A percentile compares a stretch with the other conserved stretches of the same genome.
Evolutionary conservation across 257 asterid species (phyloP).

Genomic region (Paraleonurus japonicus): DNA sequence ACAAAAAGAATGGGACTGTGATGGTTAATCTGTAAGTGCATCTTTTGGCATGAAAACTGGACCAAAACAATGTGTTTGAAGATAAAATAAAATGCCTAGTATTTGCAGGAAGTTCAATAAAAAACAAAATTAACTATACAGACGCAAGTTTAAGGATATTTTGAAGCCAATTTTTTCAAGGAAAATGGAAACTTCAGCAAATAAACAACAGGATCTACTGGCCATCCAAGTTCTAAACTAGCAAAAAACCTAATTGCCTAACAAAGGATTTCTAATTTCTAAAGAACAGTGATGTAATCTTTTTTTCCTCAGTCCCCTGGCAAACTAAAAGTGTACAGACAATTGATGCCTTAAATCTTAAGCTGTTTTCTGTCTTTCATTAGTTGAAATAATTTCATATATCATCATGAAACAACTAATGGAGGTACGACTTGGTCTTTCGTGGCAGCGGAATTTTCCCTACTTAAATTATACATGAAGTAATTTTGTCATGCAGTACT

Average conservation of each 20-base stretch:
- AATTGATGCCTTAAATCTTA: not conserved
- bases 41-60: not conserved
- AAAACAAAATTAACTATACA: not conserved
- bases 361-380: not conserved
- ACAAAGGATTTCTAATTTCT: not conserved
- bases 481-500: not conserved
- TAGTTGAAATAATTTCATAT: not conserved
- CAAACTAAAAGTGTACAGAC: not conserved
- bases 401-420: not conserved
- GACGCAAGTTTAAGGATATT: slow-evolving; percentile 5
- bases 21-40: not conserved
- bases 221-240: slow-evolving; percentile 6
- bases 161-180: not conserved
- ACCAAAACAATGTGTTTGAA: not conserved
- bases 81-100: slow-evolving; percentile 4
- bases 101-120: not conserved
- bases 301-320: not conserved
- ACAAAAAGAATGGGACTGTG: not conserved
- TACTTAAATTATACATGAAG: not conserved
- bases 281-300: not conserved
- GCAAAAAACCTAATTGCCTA: not conserved
- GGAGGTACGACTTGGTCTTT: slow-evolving; percentile 1
- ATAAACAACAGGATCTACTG: not conserved
- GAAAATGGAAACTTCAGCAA: not conserved
- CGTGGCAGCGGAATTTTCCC: not conserved